Evolutionary conservation across 2,329 filamentous ascomycete species (phyloP), one percentile per base, ranked within the genome.

Genomic region (Calonectria hawksworthii): DNA sequence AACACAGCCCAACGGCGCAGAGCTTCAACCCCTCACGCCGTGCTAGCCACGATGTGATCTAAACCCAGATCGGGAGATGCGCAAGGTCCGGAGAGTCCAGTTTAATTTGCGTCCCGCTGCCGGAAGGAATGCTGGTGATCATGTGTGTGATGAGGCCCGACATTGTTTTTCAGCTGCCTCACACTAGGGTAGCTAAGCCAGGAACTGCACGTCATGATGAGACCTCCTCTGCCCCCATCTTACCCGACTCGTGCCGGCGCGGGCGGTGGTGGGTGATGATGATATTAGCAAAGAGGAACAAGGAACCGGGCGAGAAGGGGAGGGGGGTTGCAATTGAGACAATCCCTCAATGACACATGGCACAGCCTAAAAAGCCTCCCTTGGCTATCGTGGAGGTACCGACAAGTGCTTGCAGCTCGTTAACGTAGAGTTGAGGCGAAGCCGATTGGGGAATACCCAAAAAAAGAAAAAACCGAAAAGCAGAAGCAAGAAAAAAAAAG

Each of bases 21-120:
- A 70, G 47, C 28, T 69, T 56, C 59, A 65, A 36, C 52, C 59
- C 70, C 44, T 47, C 64, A 66, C 70, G 50, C 54, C 59, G 44
- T 21, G 59, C 50, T 56, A 47, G 30, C 50, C 28, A 52, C 56
- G 36, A 63, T 50, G 36, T 44, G 26, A 30, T 68, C 30, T 73
- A 69, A 64, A 67, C 75, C 75, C 59, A 70, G 70, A 73, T 73
- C 68, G 75, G 69, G 41, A 32, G 41, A 32, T 47, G 9, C 47
- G 70, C 72, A 70, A 79, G 74, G 75, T 78, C 76, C 74, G 79
- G 61, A 64, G 54, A 50, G 50, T 18, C 59, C 36, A 59, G 76
- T 80, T 80, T 79, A 76, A 80, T 77, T 79, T 61, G 64, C 26
- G 23, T 67, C 41, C 41, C 56, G 41, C 65, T 63, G 44, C 54